These are phyloP conservation scores for Coemansia sp. DNA, from an alignment of 192 early-diverging fungal genomes.

Conservation along the genomic window DNA sequence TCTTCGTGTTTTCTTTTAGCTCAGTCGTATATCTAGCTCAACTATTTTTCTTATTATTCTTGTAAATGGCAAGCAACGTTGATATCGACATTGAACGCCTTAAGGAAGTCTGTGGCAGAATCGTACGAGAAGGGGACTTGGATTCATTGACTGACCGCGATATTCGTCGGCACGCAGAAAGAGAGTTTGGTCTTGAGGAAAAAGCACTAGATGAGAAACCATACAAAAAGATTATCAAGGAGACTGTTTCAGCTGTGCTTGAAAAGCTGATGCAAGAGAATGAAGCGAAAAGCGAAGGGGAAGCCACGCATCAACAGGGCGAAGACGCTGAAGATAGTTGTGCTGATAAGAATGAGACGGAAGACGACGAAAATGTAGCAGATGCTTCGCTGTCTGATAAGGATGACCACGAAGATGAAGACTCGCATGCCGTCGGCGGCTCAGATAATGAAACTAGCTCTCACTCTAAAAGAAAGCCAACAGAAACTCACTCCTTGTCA, in stretches of 20 bases:
- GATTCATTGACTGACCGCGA: constrained; percentile 33
- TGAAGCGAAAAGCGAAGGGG: neutral
- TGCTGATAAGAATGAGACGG: neutral
- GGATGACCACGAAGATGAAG: constrained; percentile 5
- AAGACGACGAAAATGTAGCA: neutral
- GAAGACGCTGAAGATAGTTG: neutral
- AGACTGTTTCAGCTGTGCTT: constrained; percentile 11
- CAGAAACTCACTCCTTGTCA: constrained; percentile 11
- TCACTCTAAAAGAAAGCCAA: neutral
- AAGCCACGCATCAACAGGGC: neutral
- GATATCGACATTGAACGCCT: constrained; percentile 22
- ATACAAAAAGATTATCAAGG: constrained; percentile 37
- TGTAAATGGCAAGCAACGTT: constrained; percentile 7
- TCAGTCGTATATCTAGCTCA: neutral
- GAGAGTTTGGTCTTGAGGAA: constrained; percentile 25
- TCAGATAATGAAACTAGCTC: neutral
- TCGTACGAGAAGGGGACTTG: constrained; percentile 39
- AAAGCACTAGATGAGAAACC: constrained; percentile 28
- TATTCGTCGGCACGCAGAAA: constrained; percentile 35
- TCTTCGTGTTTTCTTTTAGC: neutral
- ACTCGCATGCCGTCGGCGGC: neutral
- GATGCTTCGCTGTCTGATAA: neutral
- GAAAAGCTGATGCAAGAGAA: constrained; percentile 8
- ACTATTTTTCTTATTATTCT: neutral
- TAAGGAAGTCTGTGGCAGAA: constrained; percentile 18